phyloP scores from a whole-genome alignment of 2,329 filamentous ascomycete genomes.

The Knoxdaviesia capensis region DNA sequence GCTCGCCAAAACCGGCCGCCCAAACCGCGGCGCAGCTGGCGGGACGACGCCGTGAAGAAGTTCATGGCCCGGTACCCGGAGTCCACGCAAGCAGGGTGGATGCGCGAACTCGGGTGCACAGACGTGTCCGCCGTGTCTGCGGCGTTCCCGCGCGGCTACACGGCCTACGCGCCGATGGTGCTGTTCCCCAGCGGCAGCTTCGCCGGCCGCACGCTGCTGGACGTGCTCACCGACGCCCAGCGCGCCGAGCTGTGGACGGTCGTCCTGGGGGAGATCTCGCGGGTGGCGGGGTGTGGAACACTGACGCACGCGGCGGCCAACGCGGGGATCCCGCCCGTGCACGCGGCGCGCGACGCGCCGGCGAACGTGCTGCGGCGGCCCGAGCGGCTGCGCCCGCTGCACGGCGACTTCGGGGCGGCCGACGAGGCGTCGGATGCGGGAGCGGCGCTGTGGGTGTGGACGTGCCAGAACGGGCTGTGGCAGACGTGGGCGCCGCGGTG shows the following conservation, averaged over 20 bases:
- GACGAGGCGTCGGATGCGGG: conserved; percentile 31
- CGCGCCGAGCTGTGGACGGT: conserved; percentile 21
- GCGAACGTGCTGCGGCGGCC: conserved; percentile 62
- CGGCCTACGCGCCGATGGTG: conserved; percentile 39
- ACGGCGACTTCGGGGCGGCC: conserved; percentile 52
- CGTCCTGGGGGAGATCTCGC: conserved; percentile 26
- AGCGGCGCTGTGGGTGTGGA: conserved; percentile 56
- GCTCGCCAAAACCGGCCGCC: no score
- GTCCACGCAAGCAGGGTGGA: no score
- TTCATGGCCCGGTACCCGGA: no score
- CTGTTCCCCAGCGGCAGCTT: conserved; percentile 41
- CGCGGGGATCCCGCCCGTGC: conserved; percentile 33
- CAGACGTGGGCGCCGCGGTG: conserved; percentile 79
- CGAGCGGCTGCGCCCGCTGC: conserved; percentile 43
- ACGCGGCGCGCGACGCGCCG: conserved; percentile 6
- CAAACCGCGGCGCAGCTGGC: no score
- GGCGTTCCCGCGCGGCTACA: conserved; percentile 31
- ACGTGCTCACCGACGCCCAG: conserved; percentile 7
- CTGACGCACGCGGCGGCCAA: conserved; percentile 41
- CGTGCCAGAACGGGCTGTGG: conserved; percentile 56
- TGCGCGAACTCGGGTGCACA: no score
- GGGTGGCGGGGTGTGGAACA: conserved; percentile 13
- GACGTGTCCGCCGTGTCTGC: background rate
- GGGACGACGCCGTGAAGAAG: no score
- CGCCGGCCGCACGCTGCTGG: conserved; percentile 22